Evolutionary conservation across 306 rosid species (phyloP).

Genomic region (Senna siamea): DNA sequence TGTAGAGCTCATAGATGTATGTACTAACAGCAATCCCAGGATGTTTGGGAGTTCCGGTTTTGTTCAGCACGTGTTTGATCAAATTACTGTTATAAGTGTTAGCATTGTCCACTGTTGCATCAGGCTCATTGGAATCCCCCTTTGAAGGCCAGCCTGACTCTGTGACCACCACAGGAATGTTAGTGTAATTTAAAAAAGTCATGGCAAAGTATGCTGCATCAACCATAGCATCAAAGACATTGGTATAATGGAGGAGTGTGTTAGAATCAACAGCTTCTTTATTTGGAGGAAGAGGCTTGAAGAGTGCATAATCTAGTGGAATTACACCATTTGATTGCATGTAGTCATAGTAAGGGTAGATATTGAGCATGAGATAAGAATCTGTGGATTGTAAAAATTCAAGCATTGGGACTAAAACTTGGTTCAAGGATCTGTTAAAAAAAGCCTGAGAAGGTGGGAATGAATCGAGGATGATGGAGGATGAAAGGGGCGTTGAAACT

Average conservation of each 20-base stretch:
- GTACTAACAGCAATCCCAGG: conserved; percentile 73
- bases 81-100: conserved; percentile 81
- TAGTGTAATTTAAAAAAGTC: conserved; percentile 71
- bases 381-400: conserved; percentile 70
- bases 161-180: conserved; percentile 68
- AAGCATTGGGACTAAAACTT: conserved; percentile 73
- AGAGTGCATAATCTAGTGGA: conserved; percentile 75
- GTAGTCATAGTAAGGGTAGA: conserved; percentile 82
- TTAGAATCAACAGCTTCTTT: conserved; percentile 87
- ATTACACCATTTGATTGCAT: conserved; percentile 78
- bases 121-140: conserved; percentile 68
- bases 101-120: conserved; percentile 78
- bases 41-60: conserved; percentile 78
- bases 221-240: conserved; percentile 79
- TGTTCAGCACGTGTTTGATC: conserved; percentile 68
- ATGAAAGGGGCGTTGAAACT: conserved; percentile 76
- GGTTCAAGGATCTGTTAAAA: conserved; percentile 65
- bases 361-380: conserved; percentile 76
- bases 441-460: conserved; percentile 89
- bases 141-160: conserved; percentile 89
- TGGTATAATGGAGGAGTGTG: conserved; percentile 76
- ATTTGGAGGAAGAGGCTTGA: conserved; percentile 66
- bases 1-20: conserved; percentile 78
- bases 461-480: conserved; percentile 76
- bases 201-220: conserved; percentile 78